Conservation (phyloP, 1,284 basidiomycete genomes). For the Leccinum subrobustum region DNA sequence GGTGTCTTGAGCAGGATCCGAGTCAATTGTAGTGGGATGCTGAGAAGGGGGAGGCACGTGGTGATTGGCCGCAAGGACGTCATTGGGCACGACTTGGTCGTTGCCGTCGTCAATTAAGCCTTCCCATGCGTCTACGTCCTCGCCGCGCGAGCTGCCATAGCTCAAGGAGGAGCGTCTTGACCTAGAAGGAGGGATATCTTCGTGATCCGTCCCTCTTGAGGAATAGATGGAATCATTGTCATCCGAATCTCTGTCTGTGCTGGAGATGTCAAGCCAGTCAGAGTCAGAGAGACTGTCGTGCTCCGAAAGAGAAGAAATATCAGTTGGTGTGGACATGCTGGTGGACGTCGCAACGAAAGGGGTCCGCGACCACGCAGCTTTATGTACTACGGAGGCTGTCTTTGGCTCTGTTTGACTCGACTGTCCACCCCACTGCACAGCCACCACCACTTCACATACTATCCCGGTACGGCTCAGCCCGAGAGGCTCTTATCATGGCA, state of each 20-base stretch:
- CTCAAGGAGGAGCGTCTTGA: conserved; percentile 69
- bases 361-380: conserved; percentile 23
- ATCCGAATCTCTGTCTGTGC: conserved; percentile 59
- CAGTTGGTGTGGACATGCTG: conserved; percentile 34
- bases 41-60: conserved; percentile 29
- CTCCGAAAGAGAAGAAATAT: conserved; percentile 50
- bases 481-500: not conserved
- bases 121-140: conserved; percentile 72
- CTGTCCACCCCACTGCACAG: conserved; percentile 6
- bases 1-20: conserved; percentile 28
- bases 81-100: conserved; percentile 42
- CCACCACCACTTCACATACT: not conserved
- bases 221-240: conserved; percentile 64
- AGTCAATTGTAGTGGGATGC: conserved; percentile 24
- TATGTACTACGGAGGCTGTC: conserved; percentile 22
- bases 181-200: conserved; percentile 48
- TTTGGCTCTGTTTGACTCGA: conserved; percentile 31
- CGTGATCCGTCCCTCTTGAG: conserved; percentile 55
- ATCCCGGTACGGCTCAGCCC: not conserved
- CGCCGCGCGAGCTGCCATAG: conserved; percentile 59
- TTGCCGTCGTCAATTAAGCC: conserved; percentile 61
- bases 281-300: conserved; percentile 69
- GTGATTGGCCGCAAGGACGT: conserved; percentile 31
- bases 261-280: conserved; percentile 75
- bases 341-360: conserved; percentile 32